Percentiles rank a stretch among this genome's conserved stretches.
These are phyloP conservation scores for Emergomyces orientalis DNA, from an alignment of 2,329 filamentous ascomycete species.

Conservation along the genomic window DNA sequence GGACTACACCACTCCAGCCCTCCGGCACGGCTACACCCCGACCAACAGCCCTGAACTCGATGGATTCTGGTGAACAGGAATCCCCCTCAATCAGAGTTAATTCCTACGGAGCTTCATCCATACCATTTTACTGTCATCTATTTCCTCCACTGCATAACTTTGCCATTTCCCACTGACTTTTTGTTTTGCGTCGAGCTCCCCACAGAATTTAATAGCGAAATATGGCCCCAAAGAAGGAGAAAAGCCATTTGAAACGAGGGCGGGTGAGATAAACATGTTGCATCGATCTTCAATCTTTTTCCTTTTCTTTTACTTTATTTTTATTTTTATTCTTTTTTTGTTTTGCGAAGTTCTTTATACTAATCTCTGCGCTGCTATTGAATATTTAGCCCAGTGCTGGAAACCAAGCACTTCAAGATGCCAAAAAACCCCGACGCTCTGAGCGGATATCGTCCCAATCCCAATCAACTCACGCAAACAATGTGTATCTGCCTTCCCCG, in stretches of 20 bases:
- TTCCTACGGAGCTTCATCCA: neutral
- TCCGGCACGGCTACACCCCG: neutral
- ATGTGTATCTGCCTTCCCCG: constrained; percentile 69
- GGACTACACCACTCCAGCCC: neutral
- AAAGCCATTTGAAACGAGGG: constrained; percentile 75
- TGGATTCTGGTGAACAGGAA: neutral
- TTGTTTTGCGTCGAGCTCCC: neutral
- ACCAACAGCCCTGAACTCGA: neutral
- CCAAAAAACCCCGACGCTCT: constrained; percentile 81
- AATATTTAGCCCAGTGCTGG: constrained; percentile 53
- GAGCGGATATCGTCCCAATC: constrained; percentile 58
- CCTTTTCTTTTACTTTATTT: no score
- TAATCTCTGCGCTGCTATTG: constrained; percentile 11
- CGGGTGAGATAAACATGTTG: constrained; percentile 48
- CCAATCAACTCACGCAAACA: constrained; percentile 52
- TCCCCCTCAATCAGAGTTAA: neutral
- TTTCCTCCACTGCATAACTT: neutral
- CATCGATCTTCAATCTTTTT: neutral
- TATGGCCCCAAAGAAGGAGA: constrained; percentile 48
- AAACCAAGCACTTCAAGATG: constrained; percentile 47
- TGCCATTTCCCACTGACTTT: neutral
- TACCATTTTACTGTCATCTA: neutral
- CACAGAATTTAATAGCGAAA: neutral
- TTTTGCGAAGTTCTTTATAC: constrained; percentile 19
- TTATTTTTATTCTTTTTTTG: constrained; percentile 14